Base-by-base conservation (phyloP, 2,329 filamentous ascomycete genomes). In the Cadophora sp. region DNA sequence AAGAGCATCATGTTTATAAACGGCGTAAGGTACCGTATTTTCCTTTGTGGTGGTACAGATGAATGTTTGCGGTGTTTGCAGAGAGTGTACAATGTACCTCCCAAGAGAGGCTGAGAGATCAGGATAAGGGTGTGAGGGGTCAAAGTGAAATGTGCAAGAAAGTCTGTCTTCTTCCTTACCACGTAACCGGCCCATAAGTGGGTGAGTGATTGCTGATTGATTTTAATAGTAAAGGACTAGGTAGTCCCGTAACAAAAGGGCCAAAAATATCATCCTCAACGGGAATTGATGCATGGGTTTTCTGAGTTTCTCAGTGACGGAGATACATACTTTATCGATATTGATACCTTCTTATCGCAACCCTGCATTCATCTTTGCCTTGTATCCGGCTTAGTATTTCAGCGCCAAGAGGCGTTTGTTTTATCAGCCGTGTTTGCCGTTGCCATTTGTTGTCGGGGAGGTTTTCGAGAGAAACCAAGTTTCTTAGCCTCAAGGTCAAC, bases 351-450 rank as follows among this genome's bases (percentile, higher is more conserved):
- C 55, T 43, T 41, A 56, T 58, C 55, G 55, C 55, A 41, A 24
- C 55, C 55, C 33, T 58, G 36, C 36, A 43, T 43, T 41, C 36
- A 22, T 39, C 53, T 36, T 20, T 24, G 36, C 53, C 53, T 58
- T 41, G 36, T 13, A 41, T 41, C 53, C 53, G 53, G 53, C 53
- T 58, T 58, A 33, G 55, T 58, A 24, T 18, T 58, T 24, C 36
- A 4, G 33, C 55, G 55, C 55, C 33, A 56, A 56, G 53, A 58
- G 36, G 55, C 55, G 55, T 18, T 41, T 24, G 55, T 18, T 41
- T 24, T 56, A 56, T 56, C 33, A 56, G 53, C 53, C 53, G 33
- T 56, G 30, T 56, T 33, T 39, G n/a, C 53, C n/a, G 33, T 22
- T 22, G 27, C 27, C 27, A 30, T 30, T 6, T 30, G 27, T 30